A percentile compares a stretch with the other conserved stretches of the same genome.
These are phyloP conservation scores for Auriculariales sp. DNA, from an alignment of 768 basidiomycete species.

Conservation along the genomic window DNA sequence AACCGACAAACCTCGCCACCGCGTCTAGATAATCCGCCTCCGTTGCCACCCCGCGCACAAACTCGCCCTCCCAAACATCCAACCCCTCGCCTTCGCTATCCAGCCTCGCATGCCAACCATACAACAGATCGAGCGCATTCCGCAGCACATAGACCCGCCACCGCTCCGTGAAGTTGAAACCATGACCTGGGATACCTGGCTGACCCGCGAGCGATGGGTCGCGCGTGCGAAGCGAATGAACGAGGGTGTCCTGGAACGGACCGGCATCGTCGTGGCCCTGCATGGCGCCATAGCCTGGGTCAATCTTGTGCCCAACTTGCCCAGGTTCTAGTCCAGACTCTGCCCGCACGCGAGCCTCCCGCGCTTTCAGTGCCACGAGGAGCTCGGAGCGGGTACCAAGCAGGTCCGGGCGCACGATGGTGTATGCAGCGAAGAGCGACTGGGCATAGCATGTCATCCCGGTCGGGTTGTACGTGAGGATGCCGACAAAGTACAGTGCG, in stretches of 20 bases:
- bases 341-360: conserved; percentile 25
- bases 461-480: conserved; percentile 32
- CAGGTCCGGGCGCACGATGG: conserved; percentile 26
- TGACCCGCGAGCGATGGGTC: neutral
- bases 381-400: conserved; percentile 26
- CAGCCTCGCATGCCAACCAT: neutral
- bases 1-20: neutral
- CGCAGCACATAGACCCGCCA: neutral
- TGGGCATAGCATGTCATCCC: conserved; percentile 37
- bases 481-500: conserved; percentile 40
- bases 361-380: conserved; percentile 23
- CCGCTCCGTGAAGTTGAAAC: neutral
- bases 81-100: neutral
- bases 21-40: neutral
- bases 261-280: neutral
- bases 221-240: neutral
- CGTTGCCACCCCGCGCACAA: neutral
- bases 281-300: neutral
- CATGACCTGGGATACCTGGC: neutral
- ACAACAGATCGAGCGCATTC: neutral
- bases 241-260: neutral
- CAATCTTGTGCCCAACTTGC: conserved; percentile 25
- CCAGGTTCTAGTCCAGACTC: conserved; percentile 35
- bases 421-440: conserved; percentile 29
- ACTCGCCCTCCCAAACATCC: neutral